Evolutionary conservation across 1,284 basidiomycete species (phyloP).

Genomic region (Phylloboletellus chloephorus): DNA sequence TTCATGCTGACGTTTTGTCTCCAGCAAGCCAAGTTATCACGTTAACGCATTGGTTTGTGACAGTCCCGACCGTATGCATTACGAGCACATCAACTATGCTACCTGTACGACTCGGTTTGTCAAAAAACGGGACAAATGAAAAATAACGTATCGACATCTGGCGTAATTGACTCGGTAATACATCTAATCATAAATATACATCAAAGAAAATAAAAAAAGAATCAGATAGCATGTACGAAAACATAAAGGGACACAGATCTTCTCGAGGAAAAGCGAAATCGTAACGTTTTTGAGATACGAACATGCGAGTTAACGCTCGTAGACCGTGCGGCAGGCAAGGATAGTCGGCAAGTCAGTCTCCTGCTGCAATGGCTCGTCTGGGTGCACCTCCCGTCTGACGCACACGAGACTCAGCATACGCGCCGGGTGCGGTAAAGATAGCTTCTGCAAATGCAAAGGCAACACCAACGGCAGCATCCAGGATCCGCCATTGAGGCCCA

Average conservation of each 20-base stretch:
- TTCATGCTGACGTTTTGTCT: too few species aligned
- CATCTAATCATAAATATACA: slow-evolving; percentile 21
- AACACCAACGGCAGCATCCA: slow-evolving; percentile 46
- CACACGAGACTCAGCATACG: slow-evolving; percentile 28
- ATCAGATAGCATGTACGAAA: slow-evolving; percentile 17
- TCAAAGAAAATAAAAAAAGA: slow-evolving; percentile 7
- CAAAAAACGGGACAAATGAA: not conserved
- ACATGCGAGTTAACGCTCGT: slow-evolving; percentile 2
- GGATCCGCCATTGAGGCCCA: slow-evolving; percentile 46
- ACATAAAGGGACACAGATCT: slow-evolving; percentile 13
- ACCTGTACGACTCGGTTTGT: too few species aligned
- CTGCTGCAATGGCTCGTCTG: slow-evolving; percentile 18
- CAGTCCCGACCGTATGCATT: too few species aligned
- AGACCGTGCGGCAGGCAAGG: not conserved
- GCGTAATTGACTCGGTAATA: slow-evolving; percentile 13
- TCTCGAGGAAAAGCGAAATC: not conserved
- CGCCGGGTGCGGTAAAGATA: slow-evolving; percentile 34
- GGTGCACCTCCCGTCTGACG: slow-evolving; percentile 24
- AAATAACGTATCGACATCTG: slow-evolving; percentile 1
- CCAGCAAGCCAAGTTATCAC: too few species aligned
- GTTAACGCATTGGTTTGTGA: too few species aligned
- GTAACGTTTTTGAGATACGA: not conserved
- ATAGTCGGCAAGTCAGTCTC: slow-evolving; percentile 13
- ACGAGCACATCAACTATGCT: too few species aligned
- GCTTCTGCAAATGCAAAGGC: slow-evolving; percentile 63